Evolutionary conservation across 1,139 yeast species (phyloP), one percentile per base, ranked within the genome.

Genomic region (Suhomyces panamericanus): DNA sequence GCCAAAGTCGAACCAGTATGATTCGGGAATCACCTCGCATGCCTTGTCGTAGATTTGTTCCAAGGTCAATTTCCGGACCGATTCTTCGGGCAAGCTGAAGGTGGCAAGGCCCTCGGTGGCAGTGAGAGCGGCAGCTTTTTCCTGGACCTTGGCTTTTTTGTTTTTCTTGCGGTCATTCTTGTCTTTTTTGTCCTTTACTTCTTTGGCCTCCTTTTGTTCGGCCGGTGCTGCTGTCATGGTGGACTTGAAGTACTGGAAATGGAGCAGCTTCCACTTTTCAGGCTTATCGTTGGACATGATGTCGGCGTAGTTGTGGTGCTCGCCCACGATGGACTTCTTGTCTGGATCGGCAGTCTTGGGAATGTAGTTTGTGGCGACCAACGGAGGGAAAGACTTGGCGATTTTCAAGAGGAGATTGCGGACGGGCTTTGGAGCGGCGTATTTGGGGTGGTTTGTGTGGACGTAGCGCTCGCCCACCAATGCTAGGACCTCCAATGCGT

Each of bases 31-130:
- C 3, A 67, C 67, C 15, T 73, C 75, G 49, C 71, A 65, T 4
- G 87, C 90, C 48, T 73, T 78, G 42, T 83, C 85, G 53, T 77
- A 80, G 12, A 88, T 75, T 55, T 85, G 87, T 49, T 83, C 84
- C 33, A 81, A 63, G 0, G 83, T 64, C n/a, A 77, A 58, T 44
- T 73, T 74, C 22, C 72, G 63, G 14, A 84, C 70, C 12, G 73
- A 68, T 12, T 81, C 85, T 37, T 75, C 78, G 6, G 72, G 59
- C 16, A 83, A 54, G 8, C 57, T 47, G 46, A 82, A 78, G 11
- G 69, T 64, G 29, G 71, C 67, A n/a, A 80, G 53, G 10, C 81
- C 81, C 53, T 78, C 83, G 8, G 55, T 41, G 6, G 54, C 51
- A 13, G 39, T 36, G 13, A 43, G 16, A n/a, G 49, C 46, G 26